phyloP scores from a whole-genome alignment of 1,284 basidiomycete species.

The Trametes versicolor region DNA sequence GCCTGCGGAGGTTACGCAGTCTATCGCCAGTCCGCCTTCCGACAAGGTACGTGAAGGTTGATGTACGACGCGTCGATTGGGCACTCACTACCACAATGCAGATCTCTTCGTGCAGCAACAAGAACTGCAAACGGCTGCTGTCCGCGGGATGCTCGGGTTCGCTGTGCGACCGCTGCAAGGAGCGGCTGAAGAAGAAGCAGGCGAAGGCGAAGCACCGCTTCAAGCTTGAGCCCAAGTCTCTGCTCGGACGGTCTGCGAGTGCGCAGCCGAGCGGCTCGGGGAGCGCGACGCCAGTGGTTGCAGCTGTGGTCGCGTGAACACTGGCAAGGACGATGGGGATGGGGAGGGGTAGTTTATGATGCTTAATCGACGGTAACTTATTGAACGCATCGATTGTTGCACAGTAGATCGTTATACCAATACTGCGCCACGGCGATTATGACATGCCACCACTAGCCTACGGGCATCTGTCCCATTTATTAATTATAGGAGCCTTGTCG shows the following conservation, averaged over 20 bases:
- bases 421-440: too few species aligned
- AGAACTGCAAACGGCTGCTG: slow-evolving; percentile 47
- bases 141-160: slow-evolving; percentile 38
- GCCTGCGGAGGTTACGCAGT: not conserved
- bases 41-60: slow-evolving; percentile 17
- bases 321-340: not conserved
- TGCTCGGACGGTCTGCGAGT: slow-evolving; percentile 24
- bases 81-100: not conserved
- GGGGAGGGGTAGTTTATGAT: not conserved
- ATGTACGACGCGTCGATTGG: not conserved
- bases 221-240: slow-evolving; percentile 52
- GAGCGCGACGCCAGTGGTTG: not conserved
- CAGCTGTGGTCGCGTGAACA: not conserved
- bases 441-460: too few species aligned
- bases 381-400: not conserved
- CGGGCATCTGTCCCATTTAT: too few species aligned
- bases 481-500: too few species aligned
- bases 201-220: slow-evolving; percentile 53
- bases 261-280: not conserved
- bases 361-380: not conserved
- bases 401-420: not conserved
- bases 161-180: slow-evolving; percentile 56
- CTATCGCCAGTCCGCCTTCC: not conserved
- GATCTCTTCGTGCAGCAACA: slow-evolving; percentile 40
- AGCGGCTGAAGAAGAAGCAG: slow-evolving; percentile 55